Conservation (phyloP, 2,329 filamentous ascomycete species). For the Neodidymelliopsis sp. region DNA sequence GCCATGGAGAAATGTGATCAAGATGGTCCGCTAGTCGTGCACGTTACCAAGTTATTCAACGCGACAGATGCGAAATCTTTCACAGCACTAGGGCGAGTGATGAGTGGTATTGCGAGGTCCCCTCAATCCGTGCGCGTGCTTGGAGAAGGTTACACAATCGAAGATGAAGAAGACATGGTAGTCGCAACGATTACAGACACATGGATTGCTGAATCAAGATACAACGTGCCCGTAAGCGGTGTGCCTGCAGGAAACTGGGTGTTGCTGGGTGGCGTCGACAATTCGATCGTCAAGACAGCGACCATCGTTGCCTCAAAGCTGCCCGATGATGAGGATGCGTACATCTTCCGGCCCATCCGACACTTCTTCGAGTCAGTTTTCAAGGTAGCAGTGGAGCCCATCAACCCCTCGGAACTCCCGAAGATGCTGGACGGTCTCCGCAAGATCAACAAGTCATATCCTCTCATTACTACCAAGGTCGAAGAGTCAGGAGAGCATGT, state of each 20-base stretch:
- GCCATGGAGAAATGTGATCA: conserved; percentile 85
- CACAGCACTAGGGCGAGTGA: conserved; percentile 85
- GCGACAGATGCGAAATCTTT: conserved; percentile 90
- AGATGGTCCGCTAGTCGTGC: conserved; percentile 89
- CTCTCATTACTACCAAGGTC: conserved; percentile 93
- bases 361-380: conserved; percentile 98
- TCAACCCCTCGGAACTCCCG: conserved; percentile 95
- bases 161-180: conserved; percentile 98
- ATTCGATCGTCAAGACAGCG: conserved; percentile 97
- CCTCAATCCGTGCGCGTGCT: conserved; percentile 87
- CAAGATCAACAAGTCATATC: conserved; percentile 98
- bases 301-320: conserved; percentile 84
- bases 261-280: conserved; percentile 90
- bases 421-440: conserved; percentile 98
- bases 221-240: conserved; percentile 90
- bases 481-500: conserved; percentile 98
- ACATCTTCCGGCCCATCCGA: conserved; percentile 90
- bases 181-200: conserved; percentile 83
- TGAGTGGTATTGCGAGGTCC: conserved; percentile 88
- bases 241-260: conserved; percentile 95
- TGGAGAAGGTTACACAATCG: conserved; percentile 92
- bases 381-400: conserved; percentile 96
- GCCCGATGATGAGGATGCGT: conserved; percentile 87
- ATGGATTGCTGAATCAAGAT: conserved; percentile 90
- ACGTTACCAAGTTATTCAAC: conserved; percentile 93